Conservation (phyloP, 2,329 filamentous ascomycete genomes). For the Aspergillus sergii region DNA sequence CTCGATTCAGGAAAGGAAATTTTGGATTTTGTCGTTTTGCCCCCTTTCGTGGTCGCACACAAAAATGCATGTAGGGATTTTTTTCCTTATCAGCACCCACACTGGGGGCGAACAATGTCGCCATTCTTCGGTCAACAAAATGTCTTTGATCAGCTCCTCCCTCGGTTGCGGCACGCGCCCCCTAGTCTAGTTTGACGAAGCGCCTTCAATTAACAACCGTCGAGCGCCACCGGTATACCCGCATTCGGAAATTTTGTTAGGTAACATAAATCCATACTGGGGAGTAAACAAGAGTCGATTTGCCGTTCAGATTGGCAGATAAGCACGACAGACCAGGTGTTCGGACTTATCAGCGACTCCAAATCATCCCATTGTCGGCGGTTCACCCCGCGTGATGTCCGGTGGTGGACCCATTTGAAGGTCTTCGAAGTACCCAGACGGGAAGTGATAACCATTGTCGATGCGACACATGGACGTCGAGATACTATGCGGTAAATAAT, state of each 20-base stretch:
- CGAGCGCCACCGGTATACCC: constrained; percentile 17
- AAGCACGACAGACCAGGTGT: constrained; percentile 16
- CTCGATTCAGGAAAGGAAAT: background rate
- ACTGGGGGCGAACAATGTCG: background rate
- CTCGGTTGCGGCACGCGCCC: constrained; percentile 7
- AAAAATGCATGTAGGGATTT: background rate
- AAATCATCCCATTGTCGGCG: constrained; percentile 1
- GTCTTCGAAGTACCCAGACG: background rate
- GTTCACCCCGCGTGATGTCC: constrained; percentile 3
- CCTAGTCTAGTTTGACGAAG: background rate
- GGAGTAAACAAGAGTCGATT: background rate
- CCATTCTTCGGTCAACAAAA: background rate
- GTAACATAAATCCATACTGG: constrained; percentile 22
- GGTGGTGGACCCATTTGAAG: background rate
- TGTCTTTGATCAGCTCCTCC: background rate
- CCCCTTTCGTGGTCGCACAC: background rate
- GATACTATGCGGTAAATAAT: background rate
- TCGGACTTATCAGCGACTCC: constrained; percentile 1
- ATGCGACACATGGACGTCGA: background rate
- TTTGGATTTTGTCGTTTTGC: background rate
- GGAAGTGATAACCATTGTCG: background rate
- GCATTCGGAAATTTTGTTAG: constrained; percentile 22
- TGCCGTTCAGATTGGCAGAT: constrained; percentile 15
- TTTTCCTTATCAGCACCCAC: background rate
- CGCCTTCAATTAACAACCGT: constrained; percentile 1